Conservation (phyloP, 73 alveolate species). For the Durusdinium trenchii region DNA sequence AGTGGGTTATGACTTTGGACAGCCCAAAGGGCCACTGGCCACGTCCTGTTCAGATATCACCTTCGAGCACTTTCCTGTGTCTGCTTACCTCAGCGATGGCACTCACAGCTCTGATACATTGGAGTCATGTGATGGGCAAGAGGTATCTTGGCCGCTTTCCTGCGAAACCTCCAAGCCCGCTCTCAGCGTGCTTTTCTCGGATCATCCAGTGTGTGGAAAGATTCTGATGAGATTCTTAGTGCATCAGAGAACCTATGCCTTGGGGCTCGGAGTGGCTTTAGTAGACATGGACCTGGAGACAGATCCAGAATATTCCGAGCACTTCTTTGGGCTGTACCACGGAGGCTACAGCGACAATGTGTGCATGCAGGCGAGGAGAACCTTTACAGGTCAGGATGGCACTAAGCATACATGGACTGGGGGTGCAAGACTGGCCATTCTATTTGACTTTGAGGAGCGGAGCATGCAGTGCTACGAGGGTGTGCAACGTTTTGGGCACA, state of each 20-base stretch:
- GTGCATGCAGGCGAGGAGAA: background rate
- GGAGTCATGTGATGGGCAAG: background rate
- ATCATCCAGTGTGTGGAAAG: background rate
- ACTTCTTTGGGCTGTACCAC: slow-evolving; percentile 31
- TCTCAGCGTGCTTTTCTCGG: background rate
- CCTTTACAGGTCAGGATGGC: background rate
- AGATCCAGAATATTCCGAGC: slow-evolving; percentile 12
- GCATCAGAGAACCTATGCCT: background rate
- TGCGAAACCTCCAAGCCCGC: no score
- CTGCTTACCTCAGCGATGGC: background rate
- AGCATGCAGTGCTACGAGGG: slow-evolving; percentile 41
- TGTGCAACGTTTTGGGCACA: background rate
- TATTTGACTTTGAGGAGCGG: background rate
- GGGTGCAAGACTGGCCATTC: background rate
- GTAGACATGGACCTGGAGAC: background rate
- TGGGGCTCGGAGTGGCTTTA: slow-evolving; percentile 6
- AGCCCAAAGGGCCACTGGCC: no score
- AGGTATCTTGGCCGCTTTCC: background rate
- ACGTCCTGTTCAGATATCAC: no score
- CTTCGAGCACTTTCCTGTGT: background rate
- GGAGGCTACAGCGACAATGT: background rate
- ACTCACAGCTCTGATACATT: background rate
- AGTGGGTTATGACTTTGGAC: no score
- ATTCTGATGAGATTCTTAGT: background rate
- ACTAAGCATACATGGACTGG: background rate